These are phyloP conservation scores for Barnettozyma pratensis DNA, from an alignment of 805 yeast genomes.

Conservation along the genomic window DNA sequence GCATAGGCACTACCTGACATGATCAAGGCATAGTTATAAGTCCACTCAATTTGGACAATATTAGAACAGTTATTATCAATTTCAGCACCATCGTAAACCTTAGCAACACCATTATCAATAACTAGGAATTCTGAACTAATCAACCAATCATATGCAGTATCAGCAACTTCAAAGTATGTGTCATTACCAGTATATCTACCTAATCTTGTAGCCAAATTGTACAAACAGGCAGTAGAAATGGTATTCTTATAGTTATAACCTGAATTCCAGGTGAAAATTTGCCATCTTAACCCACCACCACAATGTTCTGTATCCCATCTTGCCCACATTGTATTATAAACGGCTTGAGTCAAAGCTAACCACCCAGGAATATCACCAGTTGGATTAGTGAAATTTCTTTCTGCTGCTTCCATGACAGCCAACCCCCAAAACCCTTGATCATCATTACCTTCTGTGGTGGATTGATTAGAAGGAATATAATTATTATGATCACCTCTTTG, in stretches of 20 bases:
- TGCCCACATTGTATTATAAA: conserved; percentile 55
- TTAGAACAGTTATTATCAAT: conserved; percentile 43
- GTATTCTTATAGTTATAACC: conserved; percentile 65
- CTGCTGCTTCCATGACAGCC: conserved; percentile 61
- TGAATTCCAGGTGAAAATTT: conserved; percentile 64
- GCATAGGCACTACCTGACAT: conserved; percentile 67
- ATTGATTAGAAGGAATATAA: conserved; percentile 59
- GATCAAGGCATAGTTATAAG: conserved; percentile 65
- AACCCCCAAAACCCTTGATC: conserved; percentile 75
- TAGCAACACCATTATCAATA: conserved; percentile 27
- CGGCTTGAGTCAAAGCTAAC: conserved; percentile 57
- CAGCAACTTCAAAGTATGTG: conserved; percentile 50
- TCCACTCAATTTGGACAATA: conserved; percentile 52
- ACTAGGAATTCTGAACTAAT: conserved; percentile 42
- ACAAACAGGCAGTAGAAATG: conserved; percentile 57
- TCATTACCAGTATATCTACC: conserved; percentile 56
- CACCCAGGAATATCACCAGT: conserved; percentile 43
- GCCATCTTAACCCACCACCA: conserved; percentile 71
- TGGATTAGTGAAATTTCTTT: conserved; percentile 54
- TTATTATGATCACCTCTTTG: conserved; percentile 46
- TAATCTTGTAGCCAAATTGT: conserved; percentile 57
- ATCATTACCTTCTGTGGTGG: conserved; percentile 68
- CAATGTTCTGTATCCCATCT: conserved; percentile 56
- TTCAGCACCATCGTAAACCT: conserved; percentile 56
- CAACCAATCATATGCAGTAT: conserved; percentile 56